A percentile compares a stretch with the other conserved stretches of the same genome.
Evolutionary conservation across 768 basidiomycete species (phyloP).

Genomic region (Pleurotus citrinopileatus): DNA sequence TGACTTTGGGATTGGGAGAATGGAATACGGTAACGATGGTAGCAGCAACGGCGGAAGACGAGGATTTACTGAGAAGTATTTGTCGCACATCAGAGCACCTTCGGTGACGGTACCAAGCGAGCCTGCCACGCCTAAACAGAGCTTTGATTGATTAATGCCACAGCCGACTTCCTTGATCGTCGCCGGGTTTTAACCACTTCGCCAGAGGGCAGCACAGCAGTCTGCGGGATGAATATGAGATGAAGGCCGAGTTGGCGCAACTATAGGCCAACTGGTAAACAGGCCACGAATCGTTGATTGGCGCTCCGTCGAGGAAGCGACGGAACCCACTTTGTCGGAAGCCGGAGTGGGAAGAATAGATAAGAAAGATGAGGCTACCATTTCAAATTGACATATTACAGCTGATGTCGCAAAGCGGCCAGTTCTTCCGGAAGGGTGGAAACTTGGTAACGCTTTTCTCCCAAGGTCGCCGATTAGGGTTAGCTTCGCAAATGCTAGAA

Average conservation of each 20-base stretch:
- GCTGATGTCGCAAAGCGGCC: background rate
- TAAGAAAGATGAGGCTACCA: too few relatives aligned
- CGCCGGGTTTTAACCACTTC: constrained; percentile 85
- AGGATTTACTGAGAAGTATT: constrained; percentile 56
- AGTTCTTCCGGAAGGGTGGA: too few relatives aligned
- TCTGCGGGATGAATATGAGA: constrained; percentile 40
- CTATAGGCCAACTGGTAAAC: too few relatives aligned
- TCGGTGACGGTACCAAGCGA: constrained; percentile 90
- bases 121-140: constrained; percentile 90
- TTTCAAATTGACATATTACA: constrained; percentile 64
- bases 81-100: constrained; percentile 38
- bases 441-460: too few relatives aligned
- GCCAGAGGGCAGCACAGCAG: constrained; percentile 81
- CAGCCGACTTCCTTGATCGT: constrained; percentile 78
- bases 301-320: too few relatives aligned
- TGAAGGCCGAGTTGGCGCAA: background rate
- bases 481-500: too few relatives aligned
- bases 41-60: constrained; percentile 79
- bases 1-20: constrained; percentile 77
- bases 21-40: constrained; percentile 82
- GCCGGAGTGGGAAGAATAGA: too few relatives aligned
- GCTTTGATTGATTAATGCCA: constrained; percentile 87
- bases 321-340: too few relatives aligned
- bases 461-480: too few relatives aligned
- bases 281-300: too few relatives aligned